A percentile compares a stretch with the other conserved stretches of the same genome.
Conservation (phyloP, 2,329 filamentous ascomycete genomes). For the Akanthomyces dipterigenus region DNA sequence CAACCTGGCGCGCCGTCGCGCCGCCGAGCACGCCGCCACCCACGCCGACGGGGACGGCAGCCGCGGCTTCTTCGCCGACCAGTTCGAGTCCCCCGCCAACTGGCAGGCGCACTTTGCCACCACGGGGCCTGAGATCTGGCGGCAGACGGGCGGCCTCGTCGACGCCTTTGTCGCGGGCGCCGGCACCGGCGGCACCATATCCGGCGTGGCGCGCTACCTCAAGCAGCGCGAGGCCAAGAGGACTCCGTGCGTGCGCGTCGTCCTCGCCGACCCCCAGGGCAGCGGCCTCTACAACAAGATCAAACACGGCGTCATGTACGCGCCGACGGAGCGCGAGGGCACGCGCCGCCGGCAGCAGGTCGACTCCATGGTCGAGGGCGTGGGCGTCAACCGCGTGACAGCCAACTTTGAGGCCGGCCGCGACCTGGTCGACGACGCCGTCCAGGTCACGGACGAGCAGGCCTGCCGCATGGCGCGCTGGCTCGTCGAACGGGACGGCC, state of each 20-base stretch:
- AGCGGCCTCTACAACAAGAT: conserved; percentile 90
- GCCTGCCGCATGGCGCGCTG: conserved; percentile 91
- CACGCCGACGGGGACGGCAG: conserved; percentile 48
- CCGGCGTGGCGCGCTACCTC: conserved; percentile 75
- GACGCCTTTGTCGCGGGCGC: conserved; percentile 91
- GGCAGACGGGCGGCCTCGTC: conserved; percentile 65
- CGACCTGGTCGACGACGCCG: conserved; percentile 82
- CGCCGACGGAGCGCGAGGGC: conserved; percentile 79
- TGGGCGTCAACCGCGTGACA: conserved; percentile 92
- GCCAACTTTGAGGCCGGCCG: conserved; percentile 84
- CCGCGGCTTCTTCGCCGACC: conserved; percentile 86
- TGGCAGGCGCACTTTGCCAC: conserved; percentile 74
- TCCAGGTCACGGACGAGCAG: conserved; percentile 81
- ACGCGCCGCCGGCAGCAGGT: conserved; percentile 85
- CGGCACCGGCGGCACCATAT: conserved; percentile 89
- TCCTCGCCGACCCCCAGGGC: conserved; percentile 90
- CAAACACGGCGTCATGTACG: conserved; percentile 93
- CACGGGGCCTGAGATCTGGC: conserved; percentile 85
- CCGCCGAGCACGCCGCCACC: conserved; percentile 61
- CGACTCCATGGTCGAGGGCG: conserved; percentile 91
- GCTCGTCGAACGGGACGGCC: conserved; percentile 90
- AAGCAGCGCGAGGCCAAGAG: conserved; percentile 51
- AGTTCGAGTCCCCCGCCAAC: conserved; percentile 90
- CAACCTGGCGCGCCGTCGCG: conserved; percentile 75
- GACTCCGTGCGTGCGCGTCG: conserved; percentile 51